A percentile compares a stretch with the other conserved stretches of the same genome.
phyloP scores from a whole-genome alignment of 2,329 filamentous ascomycete genomes.

The Aphanocladium album region DNA sequence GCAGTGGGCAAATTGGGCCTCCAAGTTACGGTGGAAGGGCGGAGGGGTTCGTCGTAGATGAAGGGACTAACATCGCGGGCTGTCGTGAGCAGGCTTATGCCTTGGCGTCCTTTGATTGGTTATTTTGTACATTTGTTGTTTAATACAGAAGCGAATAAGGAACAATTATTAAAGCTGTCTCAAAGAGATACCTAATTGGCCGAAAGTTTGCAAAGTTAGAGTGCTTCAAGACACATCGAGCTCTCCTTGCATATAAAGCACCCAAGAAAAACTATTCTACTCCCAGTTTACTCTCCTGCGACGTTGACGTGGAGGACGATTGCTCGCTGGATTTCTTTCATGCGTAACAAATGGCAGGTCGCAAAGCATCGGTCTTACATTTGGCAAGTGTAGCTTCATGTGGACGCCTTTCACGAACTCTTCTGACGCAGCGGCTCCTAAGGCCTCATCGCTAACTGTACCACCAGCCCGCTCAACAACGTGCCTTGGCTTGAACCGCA shows the following conservation, averaged over 20 bases:
- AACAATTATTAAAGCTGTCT: no score
- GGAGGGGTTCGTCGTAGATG: slow-evolving; percentile 15
- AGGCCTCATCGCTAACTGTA: neutral
- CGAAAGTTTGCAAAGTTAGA: no score
- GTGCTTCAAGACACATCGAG: no score
- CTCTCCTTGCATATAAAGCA: no score
- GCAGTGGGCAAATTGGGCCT: slow-evolving; percentile 68
- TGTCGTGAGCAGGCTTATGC: no score
- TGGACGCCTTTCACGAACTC: neutral
- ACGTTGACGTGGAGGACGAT: no score
- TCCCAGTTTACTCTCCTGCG: no score
- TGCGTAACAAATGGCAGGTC: neutral
- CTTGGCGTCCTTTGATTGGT: no score
- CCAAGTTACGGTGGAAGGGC: slow-evolving; percentile 69
- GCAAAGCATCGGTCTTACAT: neutral
- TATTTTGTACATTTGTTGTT: no score
- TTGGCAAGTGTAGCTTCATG: neutral
- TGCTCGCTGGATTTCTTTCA: neutral
- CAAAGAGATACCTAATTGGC: no score
- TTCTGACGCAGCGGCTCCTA: neutral
- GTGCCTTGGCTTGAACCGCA: slow-evolving; percentile 28
- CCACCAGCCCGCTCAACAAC: slow-evolving; percentile 20
- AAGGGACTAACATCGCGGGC: neutral
- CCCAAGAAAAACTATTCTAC: no score
- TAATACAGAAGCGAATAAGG: no score